Conservation (phyloP, 805 yeast species). For the Komagataella pseudopastoris region DNA sequence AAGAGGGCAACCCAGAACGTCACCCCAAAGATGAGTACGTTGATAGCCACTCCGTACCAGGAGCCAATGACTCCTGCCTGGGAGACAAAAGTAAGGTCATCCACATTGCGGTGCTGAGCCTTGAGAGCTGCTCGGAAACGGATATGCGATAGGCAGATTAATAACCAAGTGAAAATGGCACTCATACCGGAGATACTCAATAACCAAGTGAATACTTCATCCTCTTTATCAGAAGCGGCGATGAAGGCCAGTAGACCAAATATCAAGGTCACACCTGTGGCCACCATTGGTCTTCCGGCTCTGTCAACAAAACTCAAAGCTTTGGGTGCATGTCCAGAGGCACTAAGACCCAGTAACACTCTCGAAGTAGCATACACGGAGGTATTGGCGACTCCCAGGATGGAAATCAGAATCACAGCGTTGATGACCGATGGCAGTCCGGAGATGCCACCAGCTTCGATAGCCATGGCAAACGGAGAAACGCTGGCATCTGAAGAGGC, state of each 20-base stretch:
- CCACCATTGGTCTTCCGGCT: slow-evolving; percentile 66
- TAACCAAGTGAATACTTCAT: slow-evolving; percentile 65
- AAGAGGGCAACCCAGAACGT: slow-evolving; percentile 76
- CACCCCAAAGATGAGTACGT: slow-evolving; percentile 48
- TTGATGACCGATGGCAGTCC: slow-evolving; percentile 64
- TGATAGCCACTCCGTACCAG: slow-evolving; percentile 41
- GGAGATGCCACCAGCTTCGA: slow-evolving; percentile 43
- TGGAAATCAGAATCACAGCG: slow-evolving; percentile 60
- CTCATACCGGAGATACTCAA: slow-evolving; percentile 68
- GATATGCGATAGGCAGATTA: slow-evolving; percentile 55
- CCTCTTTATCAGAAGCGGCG: slow-evolving; percentile 32
- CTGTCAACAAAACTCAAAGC: slow-evolving; percentile 58
- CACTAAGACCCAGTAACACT: slow-evolving; percentile 53
- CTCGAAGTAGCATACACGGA: slow-evolving; percentile 66
- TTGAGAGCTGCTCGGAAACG: slow-evolving; percentile 57
- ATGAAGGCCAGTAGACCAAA: slow-evolving; percentile 51
- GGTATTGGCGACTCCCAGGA: slow-evolving; percentile 65
- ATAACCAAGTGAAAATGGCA: slow-evolving; percentile 71
- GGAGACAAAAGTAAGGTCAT: slow-evolving; percentile 55
- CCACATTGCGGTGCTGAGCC: slow-evolving; percentile 50
- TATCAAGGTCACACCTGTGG: slow-evolving; percentile 35
- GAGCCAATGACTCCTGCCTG: slow-evolving; percentile 63
- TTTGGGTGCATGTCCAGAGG: slow-evolving; percentile 56
- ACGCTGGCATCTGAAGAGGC: slow-evolving; percentile 35
- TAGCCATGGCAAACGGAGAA: slow-evolving; percentile 69